A percentile compares a stretch with the other conserved stretches of the same genome.
Conservation (phyloP, 2,329 filamentous ascomycete genomes). For the Botryotinia globosa region DNA sequence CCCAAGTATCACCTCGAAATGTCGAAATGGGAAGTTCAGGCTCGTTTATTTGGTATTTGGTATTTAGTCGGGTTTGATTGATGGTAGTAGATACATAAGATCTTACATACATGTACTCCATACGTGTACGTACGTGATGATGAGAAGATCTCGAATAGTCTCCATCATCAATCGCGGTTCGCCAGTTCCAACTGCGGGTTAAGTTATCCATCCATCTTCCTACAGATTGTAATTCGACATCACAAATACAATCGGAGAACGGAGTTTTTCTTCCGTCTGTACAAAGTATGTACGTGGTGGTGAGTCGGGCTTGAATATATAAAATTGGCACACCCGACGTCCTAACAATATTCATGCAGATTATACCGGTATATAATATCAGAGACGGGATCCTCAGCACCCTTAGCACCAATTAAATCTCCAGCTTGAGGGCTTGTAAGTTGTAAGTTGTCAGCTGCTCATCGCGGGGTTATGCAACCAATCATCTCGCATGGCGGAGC, state of each 20-base stretch:
- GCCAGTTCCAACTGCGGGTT: not conserved
- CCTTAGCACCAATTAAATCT: not conserved
- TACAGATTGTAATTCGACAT: not conserved
- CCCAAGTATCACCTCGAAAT: not conserved
- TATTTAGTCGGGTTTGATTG: not conserved
- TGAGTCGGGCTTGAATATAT: no score
- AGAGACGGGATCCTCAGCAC: not conserved
- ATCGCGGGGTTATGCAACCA: not conserved
- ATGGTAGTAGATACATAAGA: not conserved
- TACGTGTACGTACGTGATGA: not conserved
- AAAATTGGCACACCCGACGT: not conserved
- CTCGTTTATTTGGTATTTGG: not conserved
- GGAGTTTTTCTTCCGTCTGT: not conserved
- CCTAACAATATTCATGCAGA: not conserved
- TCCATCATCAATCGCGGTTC: not conserved
- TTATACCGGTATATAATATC: not conserved
- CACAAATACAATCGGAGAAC: not conserved
- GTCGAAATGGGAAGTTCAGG: not conserved
- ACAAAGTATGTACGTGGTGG: no score
- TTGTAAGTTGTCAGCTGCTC: conserved; percentile 13
- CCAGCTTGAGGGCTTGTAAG: not conserved
- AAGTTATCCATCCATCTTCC: not conserved
- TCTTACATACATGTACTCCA: no score
- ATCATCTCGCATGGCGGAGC: not conserved
- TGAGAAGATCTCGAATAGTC: not conserved